These are phyloP conservation scores for Puya raimondii DNA, from an alignment of 176 grass and related monocot species.

Conservation along the genomic window DNA sequence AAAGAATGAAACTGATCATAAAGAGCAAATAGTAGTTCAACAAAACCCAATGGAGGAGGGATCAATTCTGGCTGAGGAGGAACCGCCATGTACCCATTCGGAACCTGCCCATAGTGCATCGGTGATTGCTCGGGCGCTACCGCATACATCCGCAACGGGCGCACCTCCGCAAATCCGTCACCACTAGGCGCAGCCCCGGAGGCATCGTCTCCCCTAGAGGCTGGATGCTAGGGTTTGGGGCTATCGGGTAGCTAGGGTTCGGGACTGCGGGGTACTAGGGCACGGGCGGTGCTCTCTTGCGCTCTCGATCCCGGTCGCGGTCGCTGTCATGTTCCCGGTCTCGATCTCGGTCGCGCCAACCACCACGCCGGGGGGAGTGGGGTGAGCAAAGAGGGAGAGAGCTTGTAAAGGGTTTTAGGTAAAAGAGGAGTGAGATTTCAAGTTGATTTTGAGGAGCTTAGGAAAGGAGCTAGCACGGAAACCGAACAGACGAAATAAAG, in stretches of 20 bases:
- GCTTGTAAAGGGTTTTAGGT: no score
- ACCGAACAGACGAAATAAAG: no score
- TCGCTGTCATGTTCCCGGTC: no score
- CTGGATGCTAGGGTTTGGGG: constrained; percentile 22
- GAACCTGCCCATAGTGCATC: constrained; percentile 32
- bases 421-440: no score
- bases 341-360: no score
- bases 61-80: constrained; percentile 22
- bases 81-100: constrained; percentile 15
- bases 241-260: constrained; percentile 23
- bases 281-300: not conserved
- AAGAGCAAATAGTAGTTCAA: constrained; percentile 5
- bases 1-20: not conserved
- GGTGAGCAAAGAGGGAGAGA: no score
- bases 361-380: no score
- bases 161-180: not conserved
- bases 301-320: no score
- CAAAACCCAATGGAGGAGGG: constrained; percentile 35
- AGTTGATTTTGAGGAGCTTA: no score
- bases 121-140: constrained; percentile 12
- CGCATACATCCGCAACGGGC: constrained; percentile 23
- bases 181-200: not conserved
- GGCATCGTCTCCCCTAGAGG: constrained; percentile 24
- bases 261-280: constrained; percentile 6
- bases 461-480: no score